Conservation (phyloP, 495 filamentous ascomycete species). For the Physcia stellaris region DNA sequence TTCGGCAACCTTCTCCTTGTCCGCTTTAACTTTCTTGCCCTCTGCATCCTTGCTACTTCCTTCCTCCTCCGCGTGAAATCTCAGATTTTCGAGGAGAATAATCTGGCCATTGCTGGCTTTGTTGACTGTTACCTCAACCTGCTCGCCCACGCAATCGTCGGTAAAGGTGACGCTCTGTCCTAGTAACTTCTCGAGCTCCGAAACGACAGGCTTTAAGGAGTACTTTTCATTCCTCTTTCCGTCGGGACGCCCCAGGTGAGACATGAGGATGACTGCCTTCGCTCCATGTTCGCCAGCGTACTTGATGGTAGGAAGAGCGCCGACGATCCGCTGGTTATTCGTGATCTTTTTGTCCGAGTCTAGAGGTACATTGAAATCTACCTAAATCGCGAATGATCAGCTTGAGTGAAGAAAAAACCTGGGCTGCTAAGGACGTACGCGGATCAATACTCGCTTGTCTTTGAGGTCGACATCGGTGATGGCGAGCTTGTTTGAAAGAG, state of each 20-base stretch:
- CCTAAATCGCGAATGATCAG: too few species aligned
- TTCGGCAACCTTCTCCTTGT: slow-evolving; percentile 77
- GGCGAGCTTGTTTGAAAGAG: slow-evolving; percentile 94
- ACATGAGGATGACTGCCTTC: slow-evolving; percentile 95
- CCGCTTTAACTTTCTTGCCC: slow-evolving; percentile 96
- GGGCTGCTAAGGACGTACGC: slow-evolving; percentile 51
- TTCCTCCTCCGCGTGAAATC: slow-evolving; percentile 96
- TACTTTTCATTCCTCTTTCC: slow-evolving; percentile 85
- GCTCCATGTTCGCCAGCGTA: slow-evolving; percentile 90
- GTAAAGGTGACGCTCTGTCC: slow-evolving; percentile 73
- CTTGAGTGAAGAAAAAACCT: slow-evolving; percentile 1
- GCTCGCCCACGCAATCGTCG: slow-evolving; percentile 77
- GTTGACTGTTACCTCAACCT: slow-evolving; percentile 81
- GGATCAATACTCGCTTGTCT: slow-evolving; percentile 93
- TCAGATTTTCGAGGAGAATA: slow-evolving; percentile 89
- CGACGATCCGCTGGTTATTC: slow-evolving; percentile 96
- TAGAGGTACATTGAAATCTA: slow-evolving; percentile 99
- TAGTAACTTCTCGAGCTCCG: slow-evolving; percentile 83
- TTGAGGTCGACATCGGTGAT: slow-evolving; percentile 94
- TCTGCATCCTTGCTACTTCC: slow-evolving; percentile 82
- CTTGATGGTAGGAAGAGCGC: slow-evolving; percentile 95
- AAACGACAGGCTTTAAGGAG: slow-evolving; percentile 80
- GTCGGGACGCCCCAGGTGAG: slow-evolving; percentile 91
- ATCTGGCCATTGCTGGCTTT: slow-evolving; percentile 72
- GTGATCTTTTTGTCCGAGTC: slow-evolving; percentile 84